Percentiles rank a stretch among this genome's conserved stretches.
phyloP scores from a whole-genome alignment of 129 eudicot species.

The Chrysanthemum lavandulifolium region DNA sequence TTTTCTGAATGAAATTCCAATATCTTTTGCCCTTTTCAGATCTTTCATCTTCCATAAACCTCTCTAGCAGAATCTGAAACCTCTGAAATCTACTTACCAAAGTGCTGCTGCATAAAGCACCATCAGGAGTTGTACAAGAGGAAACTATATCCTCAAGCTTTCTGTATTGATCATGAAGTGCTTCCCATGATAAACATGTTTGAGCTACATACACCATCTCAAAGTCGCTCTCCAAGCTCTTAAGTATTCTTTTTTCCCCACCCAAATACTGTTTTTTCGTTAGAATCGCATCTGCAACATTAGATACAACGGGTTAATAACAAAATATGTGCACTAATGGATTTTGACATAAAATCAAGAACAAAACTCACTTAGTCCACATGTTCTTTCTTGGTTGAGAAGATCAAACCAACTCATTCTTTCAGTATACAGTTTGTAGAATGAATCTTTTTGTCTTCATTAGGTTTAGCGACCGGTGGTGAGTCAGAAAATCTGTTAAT shows the following conservation, averaged over 20 bases:
- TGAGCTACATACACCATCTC: constrained; percentile 74
- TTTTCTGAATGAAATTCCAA: constrained; percentile 36
- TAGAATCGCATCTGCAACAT: constrained; percentile 28
- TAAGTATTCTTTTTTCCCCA: constrained; percentile 38
- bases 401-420: constrained; percentile 70
- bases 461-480: constrained; percentile 6
- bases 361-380: constrained; percentile 41
- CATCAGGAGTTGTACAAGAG: constrained; percentile 20
- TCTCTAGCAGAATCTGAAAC: constrained; percentile 54
- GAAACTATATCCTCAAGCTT: constrained; percentile 44
- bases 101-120: constrained; percentile 33
- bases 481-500: constrained; percentile 17
- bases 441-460: constrained; percentile 36
- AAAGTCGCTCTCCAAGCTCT: constrained; percentile 55
- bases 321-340: neutral
- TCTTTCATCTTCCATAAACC: constrained; percentile 65
- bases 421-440: constrained; percentile 44
- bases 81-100: constrained; percentile 48
- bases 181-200: constrained; percentile 72
- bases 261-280: constrained; percentile 16
- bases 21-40: constrained; percentile 39
- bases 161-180: constrained; percentile 49
- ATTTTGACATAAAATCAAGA: neutral
- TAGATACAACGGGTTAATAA: neutral
- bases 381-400: constrained; percentile 53